Conservation (phyloP, 2,329 filamentous ascomycete species). For the Colletotrichum graminicola region DNA sequence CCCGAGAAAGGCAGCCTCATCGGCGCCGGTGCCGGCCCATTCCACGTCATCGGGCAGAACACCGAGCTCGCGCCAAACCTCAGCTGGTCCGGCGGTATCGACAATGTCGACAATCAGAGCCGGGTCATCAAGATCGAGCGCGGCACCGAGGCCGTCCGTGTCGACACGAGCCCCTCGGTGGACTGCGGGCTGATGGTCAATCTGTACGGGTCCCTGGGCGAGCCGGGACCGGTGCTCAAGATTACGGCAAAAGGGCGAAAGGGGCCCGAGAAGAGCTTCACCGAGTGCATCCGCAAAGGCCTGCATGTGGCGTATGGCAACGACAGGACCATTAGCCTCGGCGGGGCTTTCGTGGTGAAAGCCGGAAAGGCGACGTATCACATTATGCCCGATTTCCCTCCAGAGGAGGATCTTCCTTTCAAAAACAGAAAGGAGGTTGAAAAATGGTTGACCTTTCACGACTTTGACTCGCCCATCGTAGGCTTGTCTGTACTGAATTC, state of each 20-base stretch:
- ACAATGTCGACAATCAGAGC: constrained; percentile 47
- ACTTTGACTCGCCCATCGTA: constrained; percentile 53
- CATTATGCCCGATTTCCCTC: constrained; percentile 60
- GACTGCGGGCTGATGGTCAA: constrained; percentile 59
- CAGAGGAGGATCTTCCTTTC: constrained; percentile 46
- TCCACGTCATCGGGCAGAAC: constrained; percentile 56
- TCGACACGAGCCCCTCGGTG: constrained; percentile 45
- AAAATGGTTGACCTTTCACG: constrained; percentile 56
- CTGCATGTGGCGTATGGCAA: constrained; percentile 49
- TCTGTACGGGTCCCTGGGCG: constrained; percentile 53
- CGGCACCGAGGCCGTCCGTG: constrained; percentile 42
- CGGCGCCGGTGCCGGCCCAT: constrained; percentile 58
- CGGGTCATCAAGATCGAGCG: constrained; percentile 47
- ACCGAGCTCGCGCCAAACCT: constrained; percentile 57
- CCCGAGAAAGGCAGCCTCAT: constrained; percentile 50
- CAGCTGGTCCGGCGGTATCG: constrained; percentile 46
- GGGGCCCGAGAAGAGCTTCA: constrained; percentile 48
- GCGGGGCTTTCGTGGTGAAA: constrained; percentile 56
- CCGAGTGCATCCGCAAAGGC: constrained; percentile 49
- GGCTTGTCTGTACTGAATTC: constrained; percentile 58
- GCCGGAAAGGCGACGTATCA: constrained; percentile 54
- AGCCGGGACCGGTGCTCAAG: constrained; percentile 52
- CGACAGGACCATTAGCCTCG: constrained; percentile 53
- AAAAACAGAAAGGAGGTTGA: constrained; percentile 47
- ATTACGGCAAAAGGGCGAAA: constrained; percentile 50